Conservation (phyloP, 768 basidiomycete genomes). For the Mycena floridula region DNA sequence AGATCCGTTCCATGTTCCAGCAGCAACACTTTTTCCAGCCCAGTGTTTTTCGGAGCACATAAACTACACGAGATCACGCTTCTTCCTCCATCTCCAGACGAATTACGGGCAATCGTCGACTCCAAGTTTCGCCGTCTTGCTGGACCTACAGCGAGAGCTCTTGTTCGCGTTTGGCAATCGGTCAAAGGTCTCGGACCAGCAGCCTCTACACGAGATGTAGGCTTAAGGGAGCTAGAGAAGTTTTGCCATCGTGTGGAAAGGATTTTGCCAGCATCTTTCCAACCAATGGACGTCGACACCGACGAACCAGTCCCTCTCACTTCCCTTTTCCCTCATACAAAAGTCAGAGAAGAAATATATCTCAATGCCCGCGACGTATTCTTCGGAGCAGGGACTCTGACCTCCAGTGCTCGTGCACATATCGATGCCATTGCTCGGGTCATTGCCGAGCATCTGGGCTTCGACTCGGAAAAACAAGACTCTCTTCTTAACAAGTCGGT, state of each 20-base stretch:
- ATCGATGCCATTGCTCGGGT: constrained; percentile 41
- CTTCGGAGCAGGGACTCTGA: constrained; percentile 65
- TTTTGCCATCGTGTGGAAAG: constrained; percentile 71
- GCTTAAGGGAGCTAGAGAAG: constrained; percentile 77
- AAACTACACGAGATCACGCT: constrained; percentile 74
- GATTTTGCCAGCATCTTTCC: constrained; percentile 46
- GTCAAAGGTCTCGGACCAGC: constrained; percentile 46
- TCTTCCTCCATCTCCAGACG: constrained; percentile 52
- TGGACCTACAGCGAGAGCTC: constrained; percentile 34
- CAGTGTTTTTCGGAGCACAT: constrained; percentile 81
- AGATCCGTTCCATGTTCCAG: constrained; percentile 54
- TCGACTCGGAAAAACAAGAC: constrained; percentile 61
- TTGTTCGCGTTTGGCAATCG: constrained; percentile 67
- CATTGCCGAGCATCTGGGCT: constrained; percentile 55
- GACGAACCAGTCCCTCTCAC: constrained; percentile 26
- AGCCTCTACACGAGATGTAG: constrained; percentile 53
- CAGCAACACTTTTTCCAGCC: constrained; percentile 40
- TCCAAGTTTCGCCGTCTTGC: constrained; percentile 60
- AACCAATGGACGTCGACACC: constrained; percentile 34
- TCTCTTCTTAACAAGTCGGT: constrained; percentile 65
- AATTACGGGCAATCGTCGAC: constrained; percentile 66
- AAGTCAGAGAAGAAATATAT: constrained; percentile 82
- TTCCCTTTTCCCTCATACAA: constrained; percentile 59
- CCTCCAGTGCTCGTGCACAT: constrained; percentile 44
- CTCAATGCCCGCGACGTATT: constrained; percentile 89